Percentiles rank a stretch among this genome's conserved stretches.
Conservation (phyloP, 495 filamentous ascomycete species). For the Xylaria nigripes region DNA sequence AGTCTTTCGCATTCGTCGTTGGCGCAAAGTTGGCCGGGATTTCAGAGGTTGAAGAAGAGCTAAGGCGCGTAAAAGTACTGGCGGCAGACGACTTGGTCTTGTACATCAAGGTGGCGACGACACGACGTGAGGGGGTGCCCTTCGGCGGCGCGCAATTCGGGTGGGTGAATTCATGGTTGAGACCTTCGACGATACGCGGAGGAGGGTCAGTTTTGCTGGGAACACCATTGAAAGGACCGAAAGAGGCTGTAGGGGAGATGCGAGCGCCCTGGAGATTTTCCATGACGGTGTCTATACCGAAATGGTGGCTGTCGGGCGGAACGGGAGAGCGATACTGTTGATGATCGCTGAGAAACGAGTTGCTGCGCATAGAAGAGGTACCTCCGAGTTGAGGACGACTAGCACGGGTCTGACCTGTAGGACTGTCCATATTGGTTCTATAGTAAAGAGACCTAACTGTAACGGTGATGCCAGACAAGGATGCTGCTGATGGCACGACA, state of each 20-base stretch:
- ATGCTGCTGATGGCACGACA: background rate
- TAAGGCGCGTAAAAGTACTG: constrained; percentile 26
- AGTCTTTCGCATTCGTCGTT: constrained; percentile 57
- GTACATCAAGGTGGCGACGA: constrained; percentile 66
- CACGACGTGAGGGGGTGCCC: constrained; percentile 31
- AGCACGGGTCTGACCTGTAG: constrained; percentile 19
- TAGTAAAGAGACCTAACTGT: background rate
- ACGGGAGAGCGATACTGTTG: constrained; percentile 64
- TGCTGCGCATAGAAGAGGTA: constrained; percentile 47
- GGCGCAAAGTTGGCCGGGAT: constrained; percentile 51
- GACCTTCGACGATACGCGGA: constrained; percentile 47
- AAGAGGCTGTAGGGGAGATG: constrained; percentile 30
- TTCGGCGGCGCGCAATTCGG: constrained; percentile 44
- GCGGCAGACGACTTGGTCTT: constrained; percentile 39
- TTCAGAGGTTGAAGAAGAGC: constrained; percentile 29
- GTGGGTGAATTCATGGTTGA: constrained; percentile 49
- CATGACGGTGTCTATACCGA: constrained; percentile 47
- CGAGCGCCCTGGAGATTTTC: constrained; percentile 34
- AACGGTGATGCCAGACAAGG: background rate
- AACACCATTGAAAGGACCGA: constrained; percentile 43
- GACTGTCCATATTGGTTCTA: constrained; percentile 28
- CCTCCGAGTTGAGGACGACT: constrained; percentile 37
- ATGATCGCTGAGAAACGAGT: constrained; percentile 63
- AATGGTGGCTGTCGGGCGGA: constrained; percentile 42
- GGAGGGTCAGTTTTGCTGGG: constrained; percentile 44